phyloP scores from a whole-genome alignment of 495 filamentous ascomycete species.

The Chaetomidium leptoderma region DNA sequence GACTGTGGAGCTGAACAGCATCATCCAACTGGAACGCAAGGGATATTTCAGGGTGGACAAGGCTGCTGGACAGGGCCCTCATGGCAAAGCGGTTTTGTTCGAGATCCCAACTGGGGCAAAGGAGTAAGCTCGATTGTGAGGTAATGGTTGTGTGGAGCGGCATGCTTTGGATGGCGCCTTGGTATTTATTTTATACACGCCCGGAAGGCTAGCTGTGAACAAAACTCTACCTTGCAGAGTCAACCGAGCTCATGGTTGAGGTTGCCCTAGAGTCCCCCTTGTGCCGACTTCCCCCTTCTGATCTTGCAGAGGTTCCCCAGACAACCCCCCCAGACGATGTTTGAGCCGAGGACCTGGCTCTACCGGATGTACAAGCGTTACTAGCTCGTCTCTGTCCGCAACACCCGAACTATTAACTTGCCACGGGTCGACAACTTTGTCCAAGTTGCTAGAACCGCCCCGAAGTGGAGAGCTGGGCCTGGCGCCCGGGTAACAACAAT shows the following conservation, averaged over 20 bases:
- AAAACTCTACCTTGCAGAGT: too few species aligned
- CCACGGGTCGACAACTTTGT: neutral
- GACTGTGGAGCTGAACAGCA: neutral
- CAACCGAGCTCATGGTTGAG: too few species aligned
- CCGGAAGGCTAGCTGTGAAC: too few species aligned
- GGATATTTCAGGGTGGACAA: slow-evolving; percentile 8
- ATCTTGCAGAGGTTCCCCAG: neutral
- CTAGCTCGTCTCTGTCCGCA: neutral
- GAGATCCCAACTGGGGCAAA: slow-evolving; percentile 4
- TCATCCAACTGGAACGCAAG: slow-evolving; percentile 1
- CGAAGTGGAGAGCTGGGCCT: neutral
- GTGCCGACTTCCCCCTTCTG: neutral
- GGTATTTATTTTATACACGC: too few species aligned
- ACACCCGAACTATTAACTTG: neutral
- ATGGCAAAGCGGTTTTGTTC: slow-evolving; percentile 6
- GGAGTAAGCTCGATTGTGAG: too few species aligned
- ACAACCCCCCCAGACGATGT: neutral
- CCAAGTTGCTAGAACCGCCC: neutral
- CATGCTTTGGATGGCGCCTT: too few species aligned
- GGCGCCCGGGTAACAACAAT: neutral
- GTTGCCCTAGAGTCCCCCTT: neutral
- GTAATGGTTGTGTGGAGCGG: too few species aligned
- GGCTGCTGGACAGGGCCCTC: neutral
- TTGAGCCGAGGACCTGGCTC: neutral
- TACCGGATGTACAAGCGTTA: neutral